A percentile compares a stretch with the other conserved stretches of the same genome.
phyloP scores from a whole-genome alignment of 2,329 filamentous ascomycete species.

The Aureobasidium lini region DNA sequence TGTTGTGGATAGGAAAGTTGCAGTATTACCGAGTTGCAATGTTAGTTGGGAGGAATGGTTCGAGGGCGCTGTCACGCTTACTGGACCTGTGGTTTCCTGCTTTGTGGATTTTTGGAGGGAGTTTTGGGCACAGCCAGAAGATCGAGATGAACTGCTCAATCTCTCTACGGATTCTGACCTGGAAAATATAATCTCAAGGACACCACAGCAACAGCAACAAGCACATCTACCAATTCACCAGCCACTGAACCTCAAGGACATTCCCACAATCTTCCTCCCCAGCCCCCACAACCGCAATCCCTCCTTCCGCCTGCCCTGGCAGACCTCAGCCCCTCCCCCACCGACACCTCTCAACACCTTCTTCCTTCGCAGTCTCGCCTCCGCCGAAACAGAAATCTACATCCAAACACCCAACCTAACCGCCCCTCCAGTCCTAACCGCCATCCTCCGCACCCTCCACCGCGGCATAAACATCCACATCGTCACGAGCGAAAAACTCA shows the following conservation, averaged over 20 bases:
- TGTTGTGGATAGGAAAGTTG: conserved; percentile 58
- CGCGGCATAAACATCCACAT: conserved; percentile 58
- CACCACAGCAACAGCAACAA: background rate
- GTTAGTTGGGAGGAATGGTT: conserved; percentile 86
- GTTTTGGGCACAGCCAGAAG: conserved; percentile 52
- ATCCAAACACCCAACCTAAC: conserved; percentile 77
- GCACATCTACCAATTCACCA: background rate
- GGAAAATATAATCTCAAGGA: background rate
- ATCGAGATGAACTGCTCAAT: background rate
- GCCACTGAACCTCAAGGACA: conserved; percentile 15
- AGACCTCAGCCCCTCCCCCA: conserved; percentile 42
- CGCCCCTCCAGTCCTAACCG: conserved; percentile 54
- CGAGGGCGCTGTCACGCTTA: conserved; percentile 64
- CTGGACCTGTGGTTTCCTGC: conserved; percentile 53
- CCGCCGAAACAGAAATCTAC: conserved; percentile 53
- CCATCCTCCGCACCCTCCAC: conserved; percentile 52
- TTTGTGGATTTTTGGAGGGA: conserved; percentile 59
- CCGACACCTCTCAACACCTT: conserved; percentile 61
- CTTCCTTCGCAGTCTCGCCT: conserved; percentile 49
- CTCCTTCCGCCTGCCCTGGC: conserved; percentile 53
- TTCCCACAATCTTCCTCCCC: conserved; percentile 60
- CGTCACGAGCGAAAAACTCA: conserved; percentile 28
- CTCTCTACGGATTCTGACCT: background rate
- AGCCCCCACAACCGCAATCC: conserved; percentile 67
- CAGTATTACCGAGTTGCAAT: conserved; percentile 72